Conservation (phyloP, 1,284 basidiomycete species). For the Stygiomarasmius scandens region DNA sequence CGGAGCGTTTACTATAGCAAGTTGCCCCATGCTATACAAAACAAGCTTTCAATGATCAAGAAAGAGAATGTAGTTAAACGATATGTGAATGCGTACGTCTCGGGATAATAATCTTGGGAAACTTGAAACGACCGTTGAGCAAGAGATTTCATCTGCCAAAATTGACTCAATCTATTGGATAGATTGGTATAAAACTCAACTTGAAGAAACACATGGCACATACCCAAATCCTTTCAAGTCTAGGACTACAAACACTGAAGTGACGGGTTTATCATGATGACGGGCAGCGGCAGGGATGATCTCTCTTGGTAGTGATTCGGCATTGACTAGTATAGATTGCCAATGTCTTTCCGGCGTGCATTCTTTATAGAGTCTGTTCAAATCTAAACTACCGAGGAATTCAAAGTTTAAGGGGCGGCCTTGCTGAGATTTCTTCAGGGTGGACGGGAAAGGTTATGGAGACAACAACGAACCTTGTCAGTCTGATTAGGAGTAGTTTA, state of each 20-base stretch:
- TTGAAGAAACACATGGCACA: conserved; percentile 18
- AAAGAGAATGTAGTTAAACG: conserved; percentile 1
- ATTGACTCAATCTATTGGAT: conserved; percentile 54
- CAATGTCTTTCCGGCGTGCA: conserved; percentile 66
- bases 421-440: conserved; percentile 39
- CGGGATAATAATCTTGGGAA: conserved; percentile 76
- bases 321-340: conserved; percentile 62
- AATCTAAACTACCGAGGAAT: conserved; percentile 59
- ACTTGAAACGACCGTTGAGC: conserved; percentile 64
- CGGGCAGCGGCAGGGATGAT: conserved; percentile 65
- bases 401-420: conserved; percentile 73
- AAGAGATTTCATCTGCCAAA: conserved; percentile 73
- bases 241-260: conserved; percentile 61
- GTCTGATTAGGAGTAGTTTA: conserved; percentile 38
- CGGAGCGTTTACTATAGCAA: conserved; percentile 71
- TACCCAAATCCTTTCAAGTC: conserved; percentile 72
- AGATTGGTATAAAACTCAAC: background rate
- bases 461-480: conserved; percentile 50
- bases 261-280: conserved; percentile 51
- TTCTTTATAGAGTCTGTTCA: conserved; percentile 60
- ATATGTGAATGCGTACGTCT: conserved; percentile 53
- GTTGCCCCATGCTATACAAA: conserved; percentile 61
- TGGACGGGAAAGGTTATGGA: background rate
- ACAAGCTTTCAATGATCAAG: background rate
- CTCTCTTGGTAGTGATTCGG: conserved; percentile 63